A percentile compares a stretch with the other conserved stretches of the same genome.
These are phyloP conservation scores for Hydrangea macrophylla DNA, from an alignment of 148 eudicot species.

Conservation along the genomic window DNA sequence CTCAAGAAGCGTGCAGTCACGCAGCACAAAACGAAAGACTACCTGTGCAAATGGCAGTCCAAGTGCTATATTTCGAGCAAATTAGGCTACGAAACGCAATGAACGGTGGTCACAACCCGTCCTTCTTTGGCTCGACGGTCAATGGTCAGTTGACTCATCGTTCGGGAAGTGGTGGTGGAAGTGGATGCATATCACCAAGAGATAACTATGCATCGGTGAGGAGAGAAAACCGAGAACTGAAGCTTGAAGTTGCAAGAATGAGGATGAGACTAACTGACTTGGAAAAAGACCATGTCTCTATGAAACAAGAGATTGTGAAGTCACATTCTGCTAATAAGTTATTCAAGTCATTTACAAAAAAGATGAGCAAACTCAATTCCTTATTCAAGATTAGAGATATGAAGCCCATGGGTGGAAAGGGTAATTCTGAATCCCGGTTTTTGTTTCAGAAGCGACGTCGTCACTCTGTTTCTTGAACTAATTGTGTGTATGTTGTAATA, in stretches of 20 bases:
- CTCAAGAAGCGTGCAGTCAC: constrained; percentile 92
- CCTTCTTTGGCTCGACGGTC: constrained; percentile 61
- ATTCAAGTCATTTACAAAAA: constrained; percentile 74
- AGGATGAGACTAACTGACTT: constrained; percentile 90
- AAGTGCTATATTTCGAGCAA: constrained; percentile 88
- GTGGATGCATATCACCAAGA: constrained; percentile 87
- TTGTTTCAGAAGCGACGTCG: constrained; percentile 67
- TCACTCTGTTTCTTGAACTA: constrained; percentile 56
- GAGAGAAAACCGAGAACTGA: constrained; percentile 81
- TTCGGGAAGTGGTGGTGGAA: constrained; percentile 73
- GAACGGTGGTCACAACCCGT: constrained; percentile 59
- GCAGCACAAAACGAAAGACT: constrained; percentile 93
- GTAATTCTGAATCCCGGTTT: constrained; percentile 49
- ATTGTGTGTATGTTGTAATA: not conserved
- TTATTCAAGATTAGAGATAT: constrained; percentile 43
- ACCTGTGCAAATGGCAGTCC: constrained; percentile 93
- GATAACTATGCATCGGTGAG: constrained; percentile 92
- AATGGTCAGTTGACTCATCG: constrained; percentile 60
- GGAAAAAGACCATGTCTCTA: constrained; percentile 83
- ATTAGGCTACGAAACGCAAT: constrained; percentile 82
- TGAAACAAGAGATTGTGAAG: constrained; percentile 77
- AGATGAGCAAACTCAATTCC: constrained; percentile 55
- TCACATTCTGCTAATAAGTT: constrained; percentile 68
- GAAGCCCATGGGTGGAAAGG: constrained; percentile 37
- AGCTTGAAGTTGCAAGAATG: constrained; percentile 90